A percentile compares a stretch with the other conserved stretches of the same genome.
phyloP scores from a whole-genome alignment of 2,329 filamentous ascomycete species.

The Ophiostoma populinum region DNA sequence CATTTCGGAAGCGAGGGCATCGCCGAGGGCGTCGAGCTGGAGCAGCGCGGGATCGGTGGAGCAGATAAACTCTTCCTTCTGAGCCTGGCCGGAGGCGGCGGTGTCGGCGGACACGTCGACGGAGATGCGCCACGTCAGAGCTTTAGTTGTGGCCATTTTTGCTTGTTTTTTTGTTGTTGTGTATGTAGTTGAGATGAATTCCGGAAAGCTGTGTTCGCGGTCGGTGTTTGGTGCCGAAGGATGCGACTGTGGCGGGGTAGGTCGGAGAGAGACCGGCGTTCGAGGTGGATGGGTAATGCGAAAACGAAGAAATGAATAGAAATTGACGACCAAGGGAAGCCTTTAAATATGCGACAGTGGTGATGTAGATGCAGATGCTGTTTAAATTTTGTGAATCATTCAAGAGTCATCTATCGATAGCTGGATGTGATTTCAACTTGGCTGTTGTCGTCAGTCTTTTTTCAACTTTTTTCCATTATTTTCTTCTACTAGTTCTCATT shows the following conservation, averaged over 20 bases:
- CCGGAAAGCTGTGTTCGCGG: not conserved
- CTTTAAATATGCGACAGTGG: no score
- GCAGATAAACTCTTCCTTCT: slow-evolving; percentile 33
- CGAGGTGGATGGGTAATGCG: not conserved
- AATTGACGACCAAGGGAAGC: no score
- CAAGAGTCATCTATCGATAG: no score
- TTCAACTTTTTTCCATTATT: no score
- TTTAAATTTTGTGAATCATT: no score
- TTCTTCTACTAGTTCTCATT: no score
- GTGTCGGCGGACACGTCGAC: slow-evolving; percentile 1
- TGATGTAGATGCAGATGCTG: not conserved
- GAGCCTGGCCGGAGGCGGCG: not conserved
- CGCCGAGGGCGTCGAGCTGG: slow-evolving; percentile 34
- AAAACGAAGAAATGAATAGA: slow-evolving; percentile 1
- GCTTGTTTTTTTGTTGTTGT: not conserved
- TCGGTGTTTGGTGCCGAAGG: slow-evolving; percentile 1
- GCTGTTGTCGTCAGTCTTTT: no score
- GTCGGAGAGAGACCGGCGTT: slow-evolving; percentile 1
- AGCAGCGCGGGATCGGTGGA: slow-evolving; percentile 42
- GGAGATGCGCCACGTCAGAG: slow-evolving; percentile 4
- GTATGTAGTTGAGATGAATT: not conserved
- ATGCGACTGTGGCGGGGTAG: not conserved
- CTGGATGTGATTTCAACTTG: no score
- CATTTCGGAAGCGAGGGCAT: slow-evolving; percentile 28
- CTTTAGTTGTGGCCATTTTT: not conserved